These are phyloP conservation scores for Xerocomus amazonicus DNA, from an alignment of 1,284 basidiomycete species.

Conservation along the genomic window DNA sequence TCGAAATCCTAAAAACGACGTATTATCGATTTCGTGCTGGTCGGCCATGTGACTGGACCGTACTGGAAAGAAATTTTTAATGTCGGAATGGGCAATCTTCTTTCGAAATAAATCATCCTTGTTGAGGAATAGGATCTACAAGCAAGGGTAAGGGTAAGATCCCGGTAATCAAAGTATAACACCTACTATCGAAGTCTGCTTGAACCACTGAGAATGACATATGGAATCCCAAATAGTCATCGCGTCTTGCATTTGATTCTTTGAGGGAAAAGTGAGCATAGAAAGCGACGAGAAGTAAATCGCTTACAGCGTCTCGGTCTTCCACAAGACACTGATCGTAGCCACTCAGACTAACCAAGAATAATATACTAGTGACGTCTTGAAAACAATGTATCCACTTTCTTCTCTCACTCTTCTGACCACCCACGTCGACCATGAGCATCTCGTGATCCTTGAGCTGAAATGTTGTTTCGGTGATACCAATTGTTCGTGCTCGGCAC, in stretches of 20 bases:
- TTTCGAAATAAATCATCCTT: constrained; percentile 87
- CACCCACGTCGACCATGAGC: constrained; percentile 89
- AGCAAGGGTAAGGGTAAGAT: constrained; percentile 8
- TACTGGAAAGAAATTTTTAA: constrained; percentile 84
- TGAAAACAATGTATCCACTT: constrained; percentile 90
- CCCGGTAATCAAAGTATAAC: background rate
- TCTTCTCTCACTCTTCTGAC: constrained; percentile 84
- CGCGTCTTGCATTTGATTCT: constrained; percentile 97
- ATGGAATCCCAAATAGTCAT: constrained; percentile 95
- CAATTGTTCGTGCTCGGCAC: constrained; percentile 83
- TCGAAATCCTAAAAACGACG: constrained; percentile 61
- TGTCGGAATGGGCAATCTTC: constrained; percentile 79
- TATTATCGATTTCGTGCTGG: background rate
- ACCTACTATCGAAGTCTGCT: constrained; percentile 79
- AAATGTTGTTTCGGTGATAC: constrained; percentile 93
- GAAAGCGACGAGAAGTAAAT: constrained; percentile 1
- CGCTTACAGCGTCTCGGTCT: constrained; percentile 81
- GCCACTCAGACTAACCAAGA: constrained; percentile 82
- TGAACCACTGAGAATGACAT: constrained; percentile 92
- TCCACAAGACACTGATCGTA: constrained; percentile 94
- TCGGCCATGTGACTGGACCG: constrained; percentile 23
- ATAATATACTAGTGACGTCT: constrained; percentile 84
- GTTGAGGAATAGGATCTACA: constrained; percentile 87
- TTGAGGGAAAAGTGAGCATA: constrained; percentile 3
- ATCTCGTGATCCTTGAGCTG: constrained; percentile 69